Base-by-base conservation (phyloP, 768 basidiomycete genomes). In the Mycena crocata region DNA sequence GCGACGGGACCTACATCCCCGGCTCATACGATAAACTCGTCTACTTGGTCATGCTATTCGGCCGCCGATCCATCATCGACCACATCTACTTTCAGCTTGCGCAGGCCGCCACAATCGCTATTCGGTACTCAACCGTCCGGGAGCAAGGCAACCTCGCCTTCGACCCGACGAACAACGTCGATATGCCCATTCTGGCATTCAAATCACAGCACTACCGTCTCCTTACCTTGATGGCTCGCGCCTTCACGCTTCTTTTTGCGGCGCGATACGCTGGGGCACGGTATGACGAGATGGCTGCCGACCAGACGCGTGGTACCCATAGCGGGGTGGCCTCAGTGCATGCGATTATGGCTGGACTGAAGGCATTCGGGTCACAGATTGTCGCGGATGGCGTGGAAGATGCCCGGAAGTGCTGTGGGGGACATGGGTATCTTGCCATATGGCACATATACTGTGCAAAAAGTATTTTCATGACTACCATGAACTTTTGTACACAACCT, bases 151-250 rank as follows among this genome's bases (percentile, higher is more conserved):
- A 68, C 34, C 59, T 75, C 23, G 58, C 52, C 21, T 69, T 74
- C 57, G 56, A 65, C 28, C 5, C 67, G 37, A n/a, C 64, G n/a
- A 51, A 68, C 1, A 65, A 66, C 15, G n/a, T 31, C 7, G 48
- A 50, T 9, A 21, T 26, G 9, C 15, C 48, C 13, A 74, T 76
- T 13, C 66, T 75, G 37, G 51, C 57, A 8, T 76, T 66, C 62
- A 73, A 70, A 56, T 73, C 71, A 32, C 75, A 75, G 56, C 69
- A 74, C 15, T 73, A 72, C 52, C 65, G 73, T 10, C 71, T 73
- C 7, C 62, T 74, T 3, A 57, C 50, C 9, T n/a, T 65, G 28
- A 66, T 74, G 54, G 49, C 73, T 7, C 65, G 64, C 17, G 57
- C 73, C 8, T 75, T 68, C 42, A 72, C 70, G 7, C 59, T 74